A percentile compares a stretch with the other conserved stretches of the same genome.
Conservation (phyloP, 805 yeast species). For the Ogataea chonburiensis region DNA sequence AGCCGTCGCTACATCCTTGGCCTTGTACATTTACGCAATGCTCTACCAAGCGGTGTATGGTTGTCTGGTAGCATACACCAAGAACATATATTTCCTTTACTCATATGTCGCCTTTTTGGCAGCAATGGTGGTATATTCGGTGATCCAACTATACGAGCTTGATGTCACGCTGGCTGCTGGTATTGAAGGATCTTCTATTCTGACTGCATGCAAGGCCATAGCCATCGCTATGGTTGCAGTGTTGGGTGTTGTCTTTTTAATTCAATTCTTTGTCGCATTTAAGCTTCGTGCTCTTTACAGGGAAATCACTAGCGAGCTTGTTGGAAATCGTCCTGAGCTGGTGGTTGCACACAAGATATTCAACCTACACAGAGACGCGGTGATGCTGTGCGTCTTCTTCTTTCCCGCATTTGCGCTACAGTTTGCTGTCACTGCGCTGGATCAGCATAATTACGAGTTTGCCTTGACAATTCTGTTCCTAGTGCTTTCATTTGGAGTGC, state of each 20-base stretch:
- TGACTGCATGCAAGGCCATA: slow-evolving; percentile 36
- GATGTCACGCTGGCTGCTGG: slow-evolving; percentile 23
- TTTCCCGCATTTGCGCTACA: slow-evolving; percentile 46
- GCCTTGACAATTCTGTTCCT: slow-evolving; percentile 37
- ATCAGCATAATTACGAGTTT: slow-evolving; percentile 39
- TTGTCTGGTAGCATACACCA: slow-evolving; percentile 35
- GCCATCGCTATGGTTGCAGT: slow-evolving; percentile 40
- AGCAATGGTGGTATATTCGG: slow-evolving; percentile 45
- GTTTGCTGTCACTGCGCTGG: slow-evolving; percentile 41
- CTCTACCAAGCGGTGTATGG: slow-evolving; percentile 41
- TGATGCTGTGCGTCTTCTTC: slow-evolving; percentile 38
- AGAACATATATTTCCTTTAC: slow-evolving; percentile 38
- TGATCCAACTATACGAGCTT: slow-evolving; percentile 42
- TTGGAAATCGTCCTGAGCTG: slow-evolving; percentile 38
- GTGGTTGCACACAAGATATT: slow-evolving; percentile 35
- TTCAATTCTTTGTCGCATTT: slow-evolving; percentile 30
- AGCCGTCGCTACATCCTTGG: slow-evolving; percentile 37
- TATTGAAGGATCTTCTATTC: slow-evolving; percentile 29
- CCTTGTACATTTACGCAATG: slow-evolving; percentile 44
- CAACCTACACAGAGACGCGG: slow-evolving; percentile 38
- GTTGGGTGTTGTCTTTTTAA: slow-evolving; percentile 34
- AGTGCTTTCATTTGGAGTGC: slow-evolving; percentile 31
- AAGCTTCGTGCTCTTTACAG: slow-evolving; percentile 15
- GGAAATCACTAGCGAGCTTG: slow-evolving; percentile 23
- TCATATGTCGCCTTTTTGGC: slow-evolving; percentile 34